Evolutionary conservation across 495 filamentous ascomycete species (phyloP), one percentile per base, ranked within the genome.

Genomic region (Annulohypoxylon moriforme): DNA sequence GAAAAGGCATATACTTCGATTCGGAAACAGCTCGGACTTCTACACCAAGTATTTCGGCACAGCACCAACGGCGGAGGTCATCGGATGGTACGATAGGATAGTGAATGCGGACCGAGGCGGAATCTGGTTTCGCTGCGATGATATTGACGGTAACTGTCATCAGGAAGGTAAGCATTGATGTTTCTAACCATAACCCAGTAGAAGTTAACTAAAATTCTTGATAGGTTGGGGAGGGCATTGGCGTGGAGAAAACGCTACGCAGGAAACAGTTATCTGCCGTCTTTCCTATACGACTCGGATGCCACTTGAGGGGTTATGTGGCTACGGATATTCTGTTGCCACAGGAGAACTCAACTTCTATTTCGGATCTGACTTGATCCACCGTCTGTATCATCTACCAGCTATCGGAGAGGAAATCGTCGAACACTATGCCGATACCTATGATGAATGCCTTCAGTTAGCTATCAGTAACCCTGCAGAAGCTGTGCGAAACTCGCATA

Each of bases 211-310:
- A 46, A 66, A 38, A 36, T 24, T 61, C 52, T 22, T 25, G 29
- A 73, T 46, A 86, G 84, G 80, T 52, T 89, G 82, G 80, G 87
- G 77, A 33, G 88, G 87, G 57, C 88, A 90, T 80, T 88, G 84
- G 85, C 84, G 88, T 31, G 87, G 87, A 64, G 64, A 72, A 29
- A 89, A 89, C 65, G 85, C 82, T 7, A 87, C 87, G 4, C 75
- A 81, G 7, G 86, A 90, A 72, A 89, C 88, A 27, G 88, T 89
- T 42, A 89, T 90, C 73, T 90, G 87, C 76, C 79, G 81, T 8
- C 78, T 86, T 13, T 89, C 87, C 20, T 89, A 83, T 72, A 60
- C 68, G 1, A 81, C 75, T 11, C 83, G 88, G 18, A 80, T 79
- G 29, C 81, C 80, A 16, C 84, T 90, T 22, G 80, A 81, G 16